Base-by-base conservation (phyloP, 1,139 yeast species). In the Groenewaldozyma sp. region DNA sequence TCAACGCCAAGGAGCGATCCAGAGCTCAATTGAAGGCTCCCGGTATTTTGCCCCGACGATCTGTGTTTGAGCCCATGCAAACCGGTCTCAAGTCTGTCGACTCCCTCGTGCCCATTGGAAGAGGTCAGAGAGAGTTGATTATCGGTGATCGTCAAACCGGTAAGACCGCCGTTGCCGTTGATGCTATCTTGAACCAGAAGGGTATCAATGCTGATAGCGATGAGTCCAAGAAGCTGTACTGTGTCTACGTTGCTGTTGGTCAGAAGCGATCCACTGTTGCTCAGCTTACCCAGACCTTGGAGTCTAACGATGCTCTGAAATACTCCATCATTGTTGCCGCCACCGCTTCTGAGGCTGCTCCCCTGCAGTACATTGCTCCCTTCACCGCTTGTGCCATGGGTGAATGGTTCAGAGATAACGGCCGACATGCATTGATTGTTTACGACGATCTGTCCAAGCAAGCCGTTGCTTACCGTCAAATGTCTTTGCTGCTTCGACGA, bases 391-490 rank as follows among this genome's bases (percentile, higher is more conserved):
- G 94, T 70, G 95, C 99, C 65, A 88, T 93, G 68, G 96, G 97
- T 76, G 99, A 91, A 76, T 91, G 98, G 98, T 91, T 91, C 93
- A 87, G 98, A 81, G 98, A 91, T 78, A 91, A 91, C 71, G 96
- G 95, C 67, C 82, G 71, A 69, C 98, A 91, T 71, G 94, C 97
- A 60, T 76, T 91, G 74, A 91, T 91, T 71, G 76, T 87, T 78
- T 91, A 76, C 74, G 97, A 88, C 70, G 98, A 88, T 73, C 80
- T 88, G 75, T 88, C 97, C 66, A 88, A 88, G 78, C 98, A 88
- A 77, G 97, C 97, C 56, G 97, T 88, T 67, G 98, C 97, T 58
- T 88, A 91, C 87, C 94, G 97, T 79, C 97, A 91, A 77, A 82
- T 88, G 76, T 88, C 97, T 51, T 80, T 88, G 70, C 76, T 88